Evolutionary conservation across 371 early-diverging fungal species (phyloP), one percentile per base, ranked within the genome.

Genomic region (Mortierella sp.): DNA sequence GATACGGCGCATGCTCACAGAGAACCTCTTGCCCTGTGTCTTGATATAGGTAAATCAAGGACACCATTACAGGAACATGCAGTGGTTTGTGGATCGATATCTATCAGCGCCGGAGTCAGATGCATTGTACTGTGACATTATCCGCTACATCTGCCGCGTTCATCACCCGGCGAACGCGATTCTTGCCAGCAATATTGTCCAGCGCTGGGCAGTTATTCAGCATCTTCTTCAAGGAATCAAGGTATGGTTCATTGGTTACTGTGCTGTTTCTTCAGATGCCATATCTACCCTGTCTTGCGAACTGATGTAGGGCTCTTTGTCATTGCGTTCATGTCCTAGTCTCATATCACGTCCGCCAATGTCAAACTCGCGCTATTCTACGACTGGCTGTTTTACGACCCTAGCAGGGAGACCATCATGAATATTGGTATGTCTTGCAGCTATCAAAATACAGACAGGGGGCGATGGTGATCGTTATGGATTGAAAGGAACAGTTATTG

Each of bases 381-480:
- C 48, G 94, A 94, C 70, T 94, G 93, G 92, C 72, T 94, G n/a
- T 91, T 90, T 60, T 94, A 87, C 65, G 82, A 88, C 27, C 84
- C 87, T 9, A 48, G 80, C 0, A 73, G 58, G 16, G 93, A 93
- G 57, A 91, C 83, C 60, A 89, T 94, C 58, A 94, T 94, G 94
- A 87, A 87, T 55, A 89, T 91, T 24, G 91, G 89, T 85, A 83
- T 57, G 67, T 52, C 12, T 5, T 13, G 1, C 21, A 9, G 42
- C 14, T 18, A 0, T 9, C 31, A 42, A 47, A 27, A 4, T 9
- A 21, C 7, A 6, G 42, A 16, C 16, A n/a, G n/a, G n/a, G n/a
- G n/a, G n/a, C n/a, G n/a, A n/a, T n/a, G n/a, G n/a, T n/a, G n/a
- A 42, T 16, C 16, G 42, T 42, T 42, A 10, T 6, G 42, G 42